Base-by-base conservation (phyloP, 192 early-diverging fungal genomes). In the Chytriomyces sp. region DNA sequence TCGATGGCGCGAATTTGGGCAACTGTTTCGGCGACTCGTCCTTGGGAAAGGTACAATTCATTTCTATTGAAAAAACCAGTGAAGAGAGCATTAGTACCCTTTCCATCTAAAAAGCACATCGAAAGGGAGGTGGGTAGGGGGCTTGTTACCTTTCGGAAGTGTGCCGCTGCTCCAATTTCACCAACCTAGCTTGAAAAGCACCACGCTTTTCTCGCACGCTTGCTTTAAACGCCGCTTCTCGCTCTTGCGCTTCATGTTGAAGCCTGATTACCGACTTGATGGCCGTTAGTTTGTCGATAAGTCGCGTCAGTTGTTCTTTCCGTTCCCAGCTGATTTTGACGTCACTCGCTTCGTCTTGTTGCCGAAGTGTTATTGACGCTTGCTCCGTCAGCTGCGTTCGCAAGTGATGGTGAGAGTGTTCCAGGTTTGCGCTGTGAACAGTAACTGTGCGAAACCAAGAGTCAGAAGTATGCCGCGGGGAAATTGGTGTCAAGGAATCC, bases 1-100 rank as follows among this genome's bases (percentile, higher is more conserved):
- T 77, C 62, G 59, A 77, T 77, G 16, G 8, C 13, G 10, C 64
- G 50, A 24, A 77, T 77, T 18, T 65, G 76, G 8, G n/a, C 23
- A 28, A 70, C 64, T 6, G 76, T 77, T 10, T 70, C 60, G 6
- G 47, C 53, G 16, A 77, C 9, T 45, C 76, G 45, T 7, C 5
- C 23, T 61, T 77, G 76, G 8, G 76, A 69, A 8, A 59, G 11
- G 18, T 24, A 24, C 10, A 77, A 60, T 61, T 77, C 76, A 20
- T 60, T 70, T 63, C 76, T 77, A 26, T 10, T n/a, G 10, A 43
- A 24, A 24, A 46, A 23, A n/a, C 45, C 61, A 48, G 23, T 7
- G 20, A 20, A 26, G 7, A 13, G 28, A 9, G 4, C 16, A 10
- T 24, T 53, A 26, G 11, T 4, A 35, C 2, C 35, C 35, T 35